phyloP scores from a whole-genome alignment of 345 rosid genomes.

The Eucalyptus camaldulensis region DNA sequence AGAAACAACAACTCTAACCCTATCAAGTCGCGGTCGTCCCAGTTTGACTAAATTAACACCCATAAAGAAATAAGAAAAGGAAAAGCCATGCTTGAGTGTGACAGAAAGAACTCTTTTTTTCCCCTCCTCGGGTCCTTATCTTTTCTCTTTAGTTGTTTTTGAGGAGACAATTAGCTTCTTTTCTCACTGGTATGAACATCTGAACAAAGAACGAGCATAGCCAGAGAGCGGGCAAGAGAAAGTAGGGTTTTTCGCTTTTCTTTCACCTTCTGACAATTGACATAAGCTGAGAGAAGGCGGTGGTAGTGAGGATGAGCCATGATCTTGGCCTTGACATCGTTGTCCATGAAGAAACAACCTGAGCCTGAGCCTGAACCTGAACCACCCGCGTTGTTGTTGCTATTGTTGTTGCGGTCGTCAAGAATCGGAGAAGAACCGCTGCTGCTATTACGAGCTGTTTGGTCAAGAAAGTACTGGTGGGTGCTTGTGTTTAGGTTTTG shows the following conservation, averaged over 20 bases:
- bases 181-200: not conserved
- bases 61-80: not conserved
- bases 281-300: conserved; percentile 86
- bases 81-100: not conserved
- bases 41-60: not conserved
- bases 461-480: conserved; percentile 23
- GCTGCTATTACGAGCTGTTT: conserved; percentile 2
- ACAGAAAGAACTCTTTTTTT: not conserved
- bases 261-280: conserved; percentile 86
- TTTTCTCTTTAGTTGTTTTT: not conserved
- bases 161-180: not conserved
- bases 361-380: not conserved
- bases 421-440: conserved; percentile 24
- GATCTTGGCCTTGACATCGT: conserved; percentile 70
- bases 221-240: not conserved
- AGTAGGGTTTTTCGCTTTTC: not conserved
- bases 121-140: not conserved
- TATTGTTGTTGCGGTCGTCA: conserved; percentile 10
- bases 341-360: conserved; percentile 52
- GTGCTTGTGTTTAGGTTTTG: conserved; percentile 5
- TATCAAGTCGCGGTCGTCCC: not conserved
- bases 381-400: not conserved
- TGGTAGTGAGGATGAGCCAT: conserved; percentile 97
- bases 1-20: not conserved
- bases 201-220: not conserved